Percentiles rank a stretch among this genome's conserved stretches.
Evolutionary conservation across 768 basidiomycete species (phyloP).

Genomic region (Pleurotus eryngii): DNA sequence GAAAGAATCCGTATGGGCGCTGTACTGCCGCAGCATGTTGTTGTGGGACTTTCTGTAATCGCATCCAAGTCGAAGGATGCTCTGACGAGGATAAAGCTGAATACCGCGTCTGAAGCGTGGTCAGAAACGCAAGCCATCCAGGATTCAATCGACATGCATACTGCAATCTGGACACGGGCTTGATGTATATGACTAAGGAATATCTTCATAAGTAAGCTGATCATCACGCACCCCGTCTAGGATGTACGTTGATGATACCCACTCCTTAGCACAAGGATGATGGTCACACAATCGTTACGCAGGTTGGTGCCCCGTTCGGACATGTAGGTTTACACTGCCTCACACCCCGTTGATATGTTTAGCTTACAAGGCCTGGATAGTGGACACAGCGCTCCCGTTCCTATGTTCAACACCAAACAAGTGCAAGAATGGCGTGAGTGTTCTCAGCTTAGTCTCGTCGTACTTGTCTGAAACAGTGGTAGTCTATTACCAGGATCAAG

Average conservation of each 20-base stretch:
- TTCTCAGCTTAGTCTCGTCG: not conserved
- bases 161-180: constrained; percentile 67
- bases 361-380: constrained; percentile 50
- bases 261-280: constrained; percentile 53
- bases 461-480: not conserved
- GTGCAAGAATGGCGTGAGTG: constrained; percentile 78
- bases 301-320: constrained; percentile 42
- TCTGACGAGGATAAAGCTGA: constrained; percentile 53
- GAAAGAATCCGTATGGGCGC: constrained; percentile 79
- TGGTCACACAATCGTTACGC: constrained; percentile 59
- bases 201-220: constrained; percentile 67
- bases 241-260: constrained; percentile 11
- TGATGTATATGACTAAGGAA: constrained; percentile 67
- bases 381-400: constrained; percentile 33
- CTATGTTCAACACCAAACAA: constrained; percentile 66
- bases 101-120: constrained; percentile 56
- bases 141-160: constrained; percentile 63
- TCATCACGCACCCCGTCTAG: constrained; percentile 11
- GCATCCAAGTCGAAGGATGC: constrained; percentile 39
- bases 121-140: constrained; percentile 66
- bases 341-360: constrained; percentile 8
- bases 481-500: constrained; percentile 70
- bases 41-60: constrained; percentile 74
- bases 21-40: constrained; percentile 80
- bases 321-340: constrained; percentile 15